Evolutionary conservation across 345 rosid species (phyloP).

Genomic region (Rubroshorea leprosula): DNA sequence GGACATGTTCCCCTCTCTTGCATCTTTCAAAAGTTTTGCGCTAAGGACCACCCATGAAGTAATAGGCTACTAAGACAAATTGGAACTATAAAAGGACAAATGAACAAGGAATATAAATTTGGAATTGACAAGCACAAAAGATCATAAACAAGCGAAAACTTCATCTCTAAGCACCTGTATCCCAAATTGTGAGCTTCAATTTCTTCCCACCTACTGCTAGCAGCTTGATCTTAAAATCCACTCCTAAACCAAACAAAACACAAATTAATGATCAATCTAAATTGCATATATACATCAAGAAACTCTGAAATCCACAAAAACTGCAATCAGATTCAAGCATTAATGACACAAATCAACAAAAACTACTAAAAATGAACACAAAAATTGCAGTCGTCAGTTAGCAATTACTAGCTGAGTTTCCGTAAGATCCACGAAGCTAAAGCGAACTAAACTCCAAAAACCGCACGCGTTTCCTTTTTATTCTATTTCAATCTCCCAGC

Average conservation of each 20-base stretch:
- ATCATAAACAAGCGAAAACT: neutral
- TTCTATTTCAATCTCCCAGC: slow-evolving; percentile 8
- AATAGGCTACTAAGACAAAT: no score
- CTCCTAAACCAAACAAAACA: slow-evolving; percentile 38
- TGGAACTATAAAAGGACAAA: neutral
- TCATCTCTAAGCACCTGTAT: slow-evolving; percentile 52
- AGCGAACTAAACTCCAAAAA: slow-evolving; percentile 1
- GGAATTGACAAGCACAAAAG: neutral
- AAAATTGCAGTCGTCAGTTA: no score
- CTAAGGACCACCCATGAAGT: neutral
- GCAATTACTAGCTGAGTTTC: no score
- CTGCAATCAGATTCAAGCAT: neutral
- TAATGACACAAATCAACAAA: neutral
- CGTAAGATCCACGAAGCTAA: neutral
- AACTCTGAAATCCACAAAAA: neutral
- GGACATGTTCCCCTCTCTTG: neutral
- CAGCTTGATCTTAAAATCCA: slow-evolving; percentile 94
- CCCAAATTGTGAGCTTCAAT: slow-evolving; percentile 94
- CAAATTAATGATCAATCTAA: neutral
- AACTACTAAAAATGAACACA: neutral
- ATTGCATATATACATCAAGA: neutral
- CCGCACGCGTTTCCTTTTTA: neutral
- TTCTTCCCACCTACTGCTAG: slow-evolving; percentile 72
- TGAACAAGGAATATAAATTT: neutral
- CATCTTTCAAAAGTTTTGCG: no score